Base-by-base conservation (phyloP, 495 filamentous ascomycete species). In the Penicillium alfredii region DNA sequence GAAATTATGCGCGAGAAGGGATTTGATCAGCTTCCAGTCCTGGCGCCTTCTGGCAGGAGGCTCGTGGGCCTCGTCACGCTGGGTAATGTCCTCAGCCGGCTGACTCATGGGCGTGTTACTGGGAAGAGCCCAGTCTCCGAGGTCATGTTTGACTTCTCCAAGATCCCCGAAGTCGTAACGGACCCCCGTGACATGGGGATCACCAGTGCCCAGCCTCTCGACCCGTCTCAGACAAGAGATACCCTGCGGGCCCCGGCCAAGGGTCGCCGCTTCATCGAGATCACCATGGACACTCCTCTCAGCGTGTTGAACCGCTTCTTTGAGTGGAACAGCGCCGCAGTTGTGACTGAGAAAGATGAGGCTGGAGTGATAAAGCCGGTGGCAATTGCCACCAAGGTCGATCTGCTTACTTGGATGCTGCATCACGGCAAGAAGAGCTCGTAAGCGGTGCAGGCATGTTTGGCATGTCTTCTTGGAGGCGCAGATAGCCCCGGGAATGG, bases 1-100 rank as follows among this genome's bases (percentile, higher is more conserved):
- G 93, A 97, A 61, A 86, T 83, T 34, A 97, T 98, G 92, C 82
- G 90, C 35, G 93, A 97, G 40, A 90, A 86, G 60, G 84, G 87
- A 22, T 98, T 94, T 56, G 92, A 98, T 47, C 92, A 98, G 61
- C 78, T 98, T 18, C 92, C 92, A 13, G 89, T 98, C 4, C 78
- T 94, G 3, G 72, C 81, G 8, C 64, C 79, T 5, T 73, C 77
- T 6, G 65, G 73, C 9, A 76, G 71, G 38, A 81, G 76, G 49
- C 80, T 98, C 11, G 86, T 92, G 12, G 92, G 92, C 15, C 77
- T 98, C 2, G 80, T 96, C 10, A 98, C 92, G 1, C 74, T 98
- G 27, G 92, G 92, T 13, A 96, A 98, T 55, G 65, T 96, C n/a
- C 77, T 98, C 26, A 86, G 80, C 53, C 88, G 83, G 61, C 81